These are phyloP conservation scores for Acanthamoeba culbertsoni DNA, from an alignment of 208 protist genomes.

Conservation along the genomic window DNA sequence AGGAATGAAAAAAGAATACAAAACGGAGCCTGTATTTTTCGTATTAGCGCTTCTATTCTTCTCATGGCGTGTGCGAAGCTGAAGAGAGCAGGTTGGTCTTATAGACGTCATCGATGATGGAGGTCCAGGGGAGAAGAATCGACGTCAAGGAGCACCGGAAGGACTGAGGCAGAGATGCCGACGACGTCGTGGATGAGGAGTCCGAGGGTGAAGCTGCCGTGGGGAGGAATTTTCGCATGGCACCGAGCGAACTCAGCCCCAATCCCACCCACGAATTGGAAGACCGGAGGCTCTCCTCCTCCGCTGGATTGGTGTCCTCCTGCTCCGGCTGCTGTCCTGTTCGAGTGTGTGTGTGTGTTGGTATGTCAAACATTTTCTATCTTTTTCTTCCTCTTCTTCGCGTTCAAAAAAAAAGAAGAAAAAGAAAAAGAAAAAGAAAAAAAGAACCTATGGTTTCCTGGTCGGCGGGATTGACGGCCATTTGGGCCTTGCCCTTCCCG, in stretches of 20 bases:
- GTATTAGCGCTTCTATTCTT: too few species aligned
- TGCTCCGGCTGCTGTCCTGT: background rate
- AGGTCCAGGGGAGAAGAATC: background rate
- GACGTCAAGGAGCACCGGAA: constrained; percentile 19
- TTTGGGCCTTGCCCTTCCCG: constrained; percentile 29
- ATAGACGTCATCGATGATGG: constrained; percentile 33
- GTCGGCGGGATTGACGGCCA: constrained; percentile 1
- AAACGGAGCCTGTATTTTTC: too few species aligned
- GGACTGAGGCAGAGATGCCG: background rate
- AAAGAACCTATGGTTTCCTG: background rate
- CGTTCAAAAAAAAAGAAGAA: background rate
- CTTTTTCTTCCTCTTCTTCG: background rate
- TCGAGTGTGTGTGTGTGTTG: too few species aligned
- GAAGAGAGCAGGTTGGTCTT: background rate
- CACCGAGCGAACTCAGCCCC: background rate
- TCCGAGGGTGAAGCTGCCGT: background rate
- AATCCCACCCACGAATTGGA: background rate
- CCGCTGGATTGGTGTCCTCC: background rate
- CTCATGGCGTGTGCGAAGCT: too few species aligned
- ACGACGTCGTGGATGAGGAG: background rate
- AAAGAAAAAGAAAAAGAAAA: background rate
- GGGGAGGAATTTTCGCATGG: background rate
- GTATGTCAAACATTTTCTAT: too few species aligned
- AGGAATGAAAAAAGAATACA: too few species aligned
- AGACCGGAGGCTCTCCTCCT: background rate